Percentiles rank a stretch among this genome's conserved stretches.
These are phyloP conservation scores for Emmonsiellopsis sp. DNA, from an alignment of 2,329 filamentous ascomycete species.

Conservation along the genomic window DNA sequence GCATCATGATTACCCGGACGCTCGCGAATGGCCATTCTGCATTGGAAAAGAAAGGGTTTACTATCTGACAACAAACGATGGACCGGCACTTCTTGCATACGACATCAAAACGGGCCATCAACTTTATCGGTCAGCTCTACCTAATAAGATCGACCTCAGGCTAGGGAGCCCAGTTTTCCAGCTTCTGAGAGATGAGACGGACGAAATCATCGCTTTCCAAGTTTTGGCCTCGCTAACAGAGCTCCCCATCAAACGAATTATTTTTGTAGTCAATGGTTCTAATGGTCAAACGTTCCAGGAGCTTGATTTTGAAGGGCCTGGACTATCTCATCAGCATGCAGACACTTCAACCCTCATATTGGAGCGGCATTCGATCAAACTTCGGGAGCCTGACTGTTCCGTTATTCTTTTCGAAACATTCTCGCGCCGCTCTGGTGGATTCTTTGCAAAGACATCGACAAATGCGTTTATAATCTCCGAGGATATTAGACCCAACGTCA, in stretches of 20 bases:
- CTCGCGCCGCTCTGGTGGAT: neutral
- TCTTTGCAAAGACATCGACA: neutral
- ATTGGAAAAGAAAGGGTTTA: conserved; percentile 1
- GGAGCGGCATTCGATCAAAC: neutral
- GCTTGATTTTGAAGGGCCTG: neutral
- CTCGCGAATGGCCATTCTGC: neutral
- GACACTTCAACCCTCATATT: neutral
- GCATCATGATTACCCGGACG: neutral
- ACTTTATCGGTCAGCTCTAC: neutral
- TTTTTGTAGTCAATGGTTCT: neutral
- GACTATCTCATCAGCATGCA: neutral
- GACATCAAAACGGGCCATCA: neutral
- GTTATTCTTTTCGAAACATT: too few relatives aligned
- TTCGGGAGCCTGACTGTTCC: too few relatives aligned
- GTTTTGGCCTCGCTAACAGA: neutral
- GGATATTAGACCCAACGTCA: neutral
- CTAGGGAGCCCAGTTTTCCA: neutral
- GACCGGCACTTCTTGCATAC: neutral
- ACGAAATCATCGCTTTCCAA: neutral
- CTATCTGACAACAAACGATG: neutral
- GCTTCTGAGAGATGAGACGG: neutral
- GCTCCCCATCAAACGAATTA: neutral
- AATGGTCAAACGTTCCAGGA: neutral
- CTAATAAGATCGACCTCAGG: neutral
- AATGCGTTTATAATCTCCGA: neutral